A percentile compares a stretch with the other conserved stretches of the same genome.
phyloP scores from a whole-genome alignment of 257 asterid species.

The Anisodus acutangulus region DNA sequence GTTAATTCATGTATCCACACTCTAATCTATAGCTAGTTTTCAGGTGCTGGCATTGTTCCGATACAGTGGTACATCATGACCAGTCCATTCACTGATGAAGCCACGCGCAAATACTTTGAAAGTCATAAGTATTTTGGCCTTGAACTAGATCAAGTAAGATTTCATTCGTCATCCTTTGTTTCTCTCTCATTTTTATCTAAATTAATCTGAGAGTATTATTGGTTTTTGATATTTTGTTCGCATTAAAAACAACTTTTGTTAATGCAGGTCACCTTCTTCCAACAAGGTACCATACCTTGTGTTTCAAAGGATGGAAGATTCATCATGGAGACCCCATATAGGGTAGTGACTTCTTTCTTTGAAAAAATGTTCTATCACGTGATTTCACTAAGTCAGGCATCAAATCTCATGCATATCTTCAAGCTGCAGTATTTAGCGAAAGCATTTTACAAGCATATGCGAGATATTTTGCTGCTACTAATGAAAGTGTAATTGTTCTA shows the following conservation, averaged over 20 bases:
- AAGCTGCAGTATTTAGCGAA: neutral
- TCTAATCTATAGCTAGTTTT: conserved; percentile 18
- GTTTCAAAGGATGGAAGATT: conserved; percentile 89
- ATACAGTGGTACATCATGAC: conserved; percentile 99
- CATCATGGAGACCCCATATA: conserved; percentile 89
- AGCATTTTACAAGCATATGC: conserved; percentile 22
- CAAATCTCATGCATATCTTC: conserved; percentile 23
- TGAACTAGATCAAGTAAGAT: conserved; percentile 82
- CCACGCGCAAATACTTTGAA: conserved; percentile 83
- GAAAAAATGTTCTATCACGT: neutral
- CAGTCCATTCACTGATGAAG: conserved; percentile 94
- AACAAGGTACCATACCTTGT: conserved; percentile 95
- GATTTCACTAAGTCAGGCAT: neutral
- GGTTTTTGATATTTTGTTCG: conserved; percentile 30
- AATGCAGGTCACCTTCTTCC: conserved; percentile 89
- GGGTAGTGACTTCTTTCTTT: conserved; percentile 51
- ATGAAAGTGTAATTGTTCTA: neutral
- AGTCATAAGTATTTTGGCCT: conserved; percentile 93
- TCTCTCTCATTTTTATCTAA: conserved; percentile 11
- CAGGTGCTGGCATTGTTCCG: conserved; percentile 63
- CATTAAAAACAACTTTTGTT: conserved; percentile 38
- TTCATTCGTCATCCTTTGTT: conserved; percentile 9
- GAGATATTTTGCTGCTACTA: neutral
- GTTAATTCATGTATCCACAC: conserved; percentile 26
- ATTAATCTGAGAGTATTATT: neutral